Evolutionary conservation across 2,329 filamentous ascomycete species (phyloP).

Genomic region (Talaromyces sp.): DNA sequence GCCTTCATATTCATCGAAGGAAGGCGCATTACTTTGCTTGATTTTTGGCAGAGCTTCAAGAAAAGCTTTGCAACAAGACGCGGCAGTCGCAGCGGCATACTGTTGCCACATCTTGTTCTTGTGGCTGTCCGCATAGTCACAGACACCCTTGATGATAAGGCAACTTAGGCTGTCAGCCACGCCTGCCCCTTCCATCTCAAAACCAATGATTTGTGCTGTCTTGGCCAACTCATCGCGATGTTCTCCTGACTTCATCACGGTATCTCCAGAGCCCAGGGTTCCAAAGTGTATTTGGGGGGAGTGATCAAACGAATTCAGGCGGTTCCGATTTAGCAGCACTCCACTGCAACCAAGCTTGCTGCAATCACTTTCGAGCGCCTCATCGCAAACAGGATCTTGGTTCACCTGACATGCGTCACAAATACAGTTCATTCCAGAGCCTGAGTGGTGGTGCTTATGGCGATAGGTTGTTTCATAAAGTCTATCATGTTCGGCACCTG

Average conservation of each 20-base stretch:
- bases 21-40: background rate
- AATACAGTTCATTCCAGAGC: background rate
- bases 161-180: conserved; percentile 21
- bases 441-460: conserved; percentile 4
- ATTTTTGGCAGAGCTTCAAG: conserved; percentile 15
- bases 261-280: conserved; percentile 10
- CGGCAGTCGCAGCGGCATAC: conserved; percentile 39
- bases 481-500: conserved; percentile 7
- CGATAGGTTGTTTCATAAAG: conserved; percentile 16
- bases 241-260: conserved; percentile 40
- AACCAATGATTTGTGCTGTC: conserved; percentile 19
- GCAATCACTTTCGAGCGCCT: conserved; percentile 10
- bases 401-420: background rate
- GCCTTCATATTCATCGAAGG: background rate
- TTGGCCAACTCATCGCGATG: conserved; percentile 36
- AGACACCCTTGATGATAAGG: conserved; percentile 29
- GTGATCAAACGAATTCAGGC: background rate
- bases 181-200: conserved; percentile 26
- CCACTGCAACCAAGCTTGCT: background rate
- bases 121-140: conserved; percentile 40
- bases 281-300: conserved; percentile 36
- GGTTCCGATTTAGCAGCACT: background rate
- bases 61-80: conserved; percentile 31
- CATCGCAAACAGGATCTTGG: background rate
- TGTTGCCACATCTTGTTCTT: conserved; percentile 39